Evolutionary conservation across 2,329 filamentous ascomycete genomes (phyloP).

Genomic region (Allantophomopsis cytisporea): DNA sequence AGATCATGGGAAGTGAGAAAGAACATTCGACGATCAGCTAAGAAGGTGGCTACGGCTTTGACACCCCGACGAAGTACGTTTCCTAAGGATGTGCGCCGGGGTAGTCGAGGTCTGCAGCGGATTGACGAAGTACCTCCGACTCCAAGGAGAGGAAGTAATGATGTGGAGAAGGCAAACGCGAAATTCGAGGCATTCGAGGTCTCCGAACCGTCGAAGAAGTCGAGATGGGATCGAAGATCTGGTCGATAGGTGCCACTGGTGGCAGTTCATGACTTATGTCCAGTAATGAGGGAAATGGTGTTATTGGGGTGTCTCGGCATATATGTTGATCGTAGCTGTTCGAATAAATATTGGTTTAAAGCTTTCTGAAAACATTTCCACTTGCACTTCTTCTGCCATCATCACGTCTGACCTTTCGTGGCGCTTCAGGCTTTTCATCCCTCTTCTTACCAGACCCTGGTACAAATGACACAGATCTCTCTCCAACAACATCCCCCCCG

Average conservation of each 20-base stretch:
- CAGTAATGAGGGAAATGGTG: not conserved
- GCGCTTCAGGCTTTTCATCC: slow-evolving; percentile 18
- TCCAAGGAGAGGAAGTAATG: slow-evolving; percentile 35
- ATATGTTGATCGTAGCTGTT: not conserved
- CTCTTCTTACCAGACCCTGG: slow-evolving; percentile 42
- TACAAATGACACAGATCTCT: slow-evolving; percentile 60
- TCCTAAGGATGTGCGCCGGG: slow-evolving; percentile 38
- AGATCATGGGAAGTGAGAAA: slow-evolving; percentile 70
- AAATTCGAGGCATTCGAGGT: slow-evolving; percentile 17
- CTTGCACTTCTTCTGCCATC: slow-evolving; percentile 55
- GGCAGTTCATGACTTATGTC: not conserved
- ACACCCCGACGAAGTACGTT: slow-evolving; percentile 50
- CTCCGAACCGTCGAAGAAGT: slow-evolving; percentile 14
- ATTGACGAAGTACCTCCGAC: slow-evolving; percentile 47
- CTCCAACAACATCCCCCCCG: slow-evolving; percentile 38
- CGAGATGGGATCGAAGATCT: slow-evolving; percentile 15
- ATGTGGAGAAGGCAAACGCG: slow-evolving; percentile 41
- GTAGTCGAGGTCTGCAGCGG: slow-evolving; percentile 26
- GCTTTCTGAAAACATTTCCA: slow-evolving; percentile 58
- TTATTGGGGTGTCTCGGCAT: slow-evolving; percentile 4
- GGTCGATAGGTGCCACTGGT: slow-evolving; percentile 8
- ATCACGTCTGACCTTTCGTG: slow-evolving; percentile 14
- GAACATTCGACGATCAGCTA: slow-evolving; percentile 54
- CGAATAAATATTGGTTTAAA: slow-evolving; percentile 25
- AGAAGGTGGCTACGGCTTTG: slow-evolving; percentile 44